A percentile compares a stretch with the other conserved stretches of the same genome.
phyloP scores from a whole-genome alignment of 208 protist genomes.

The Wallacemonas collosoma region DNA sequence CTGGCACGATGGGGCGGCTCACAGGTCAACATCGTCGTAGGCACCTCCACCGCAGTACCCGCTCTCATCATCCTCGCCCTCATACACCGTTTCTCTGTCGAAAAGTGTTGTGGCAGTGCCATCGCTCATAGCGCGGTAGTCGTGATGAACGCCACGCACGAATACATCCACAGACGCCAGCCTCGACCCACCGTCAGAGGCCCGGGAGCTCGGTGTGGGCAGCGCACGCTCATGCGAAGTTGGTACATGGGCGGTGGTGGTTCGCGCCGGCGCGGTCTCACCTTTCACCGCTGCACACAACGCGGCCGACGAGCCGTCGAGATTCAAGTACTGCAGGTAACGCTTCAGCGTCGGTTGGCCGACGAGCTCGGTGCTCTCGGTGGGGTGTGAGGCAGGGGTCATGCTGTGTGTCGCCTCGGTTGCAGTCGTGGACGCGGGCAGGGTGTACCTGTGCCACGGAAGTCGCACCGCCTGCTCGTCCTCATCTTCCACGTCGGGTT shows the following conservation, averaged over 20 bases:
- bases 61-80: not conserved
- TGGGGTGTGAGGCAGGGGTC: not conserved
- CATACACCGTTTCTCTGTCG: not conserved
- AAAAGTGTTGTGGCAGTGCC: constrained; percentile 2
- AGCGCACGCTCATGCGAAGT: not conserved
- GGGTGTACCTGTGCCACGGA: not conserved
- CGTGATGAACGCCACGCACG: constrained; percentile 1
- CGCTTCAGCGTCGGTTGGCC: not conserved
- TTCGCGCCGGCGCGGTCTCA: not conserved
- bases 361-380: not conserved
- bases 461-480: not conserved
- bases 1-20: not conserved
- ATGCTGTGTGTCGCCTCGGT: not conserved
- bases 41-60: constrained; percentile 9
- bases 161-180: not conserved
- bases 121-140: constrained; percentile 12
- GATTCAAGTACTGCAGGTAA: constrained; percentile 4
- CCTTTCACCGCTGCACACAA: not conserved
- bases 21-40: constrained; percentile 1
- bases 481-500: not conserved
- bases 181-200: not conserved
- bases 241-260: not conserved
- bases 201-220: not conserved
- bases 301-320: not conserved
- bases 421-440: not conserved